These are phyloP conservation scores for Paramecium tetraurelia DNA, from an alignment of 73 alveolate genomes.

Conservation along the genomic window DNA sequence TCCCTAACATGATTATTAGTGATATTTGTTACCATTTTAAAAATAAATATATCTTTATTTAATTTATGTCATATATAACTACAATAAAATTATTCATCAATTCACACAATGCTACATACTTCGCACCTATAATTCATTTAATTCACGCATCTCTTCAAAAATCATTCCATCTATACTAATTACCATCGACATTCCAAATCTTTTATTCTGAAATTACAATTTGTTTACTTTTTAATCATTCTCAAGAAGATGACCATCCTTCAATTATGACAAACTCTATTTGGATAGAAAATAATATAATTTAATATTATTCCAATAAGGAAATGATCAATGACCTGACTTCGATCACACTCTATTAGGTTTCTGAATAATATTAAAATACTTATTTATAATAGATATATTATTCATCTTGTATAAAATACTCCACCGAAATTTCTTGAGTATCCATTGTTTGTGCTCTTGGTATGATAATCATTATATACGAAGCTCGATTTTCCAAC, in stretches of 20 bases:
- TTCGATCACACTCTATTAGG: not conserved
- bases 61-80: not conserved
- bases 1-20: not conserved
- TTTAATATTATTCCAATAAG: not conserved
- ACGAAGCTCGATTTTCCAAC: conserved; percentile 53
- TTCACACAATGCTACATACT: not conserved
- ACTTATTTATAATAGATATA: not conserved
- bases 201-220: not conserved
- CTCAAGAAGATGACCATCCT: not conserved
- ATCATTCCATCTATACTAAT: not conserved
- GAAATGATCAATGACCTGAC: not conserved
- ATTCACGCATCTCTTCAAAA: not conserved
- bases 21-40: not conserved
- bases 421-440: conserved; percentile 61
- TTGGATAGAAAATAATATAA: too few relatives aligned
- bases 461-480: conserved; percentile 61
- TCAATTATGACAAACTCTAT: too few relatives aligned
- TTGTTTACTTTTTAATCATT: not conserved
- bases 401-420: conserved; percentile 60
- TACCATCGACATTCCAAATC: not conserved
- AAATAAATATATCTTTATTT: conserved; percentile 15
- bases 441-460: conserved; percentile 61
- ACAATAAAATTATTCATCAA: not conserved
- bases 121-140: not conserved
- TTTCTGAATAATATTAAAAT: not conserved